phyloP scores from a whole-genome alignment of 2,329 filamentous ascomycete genomes.

The Phaeosphaeria sp. region DNA sequence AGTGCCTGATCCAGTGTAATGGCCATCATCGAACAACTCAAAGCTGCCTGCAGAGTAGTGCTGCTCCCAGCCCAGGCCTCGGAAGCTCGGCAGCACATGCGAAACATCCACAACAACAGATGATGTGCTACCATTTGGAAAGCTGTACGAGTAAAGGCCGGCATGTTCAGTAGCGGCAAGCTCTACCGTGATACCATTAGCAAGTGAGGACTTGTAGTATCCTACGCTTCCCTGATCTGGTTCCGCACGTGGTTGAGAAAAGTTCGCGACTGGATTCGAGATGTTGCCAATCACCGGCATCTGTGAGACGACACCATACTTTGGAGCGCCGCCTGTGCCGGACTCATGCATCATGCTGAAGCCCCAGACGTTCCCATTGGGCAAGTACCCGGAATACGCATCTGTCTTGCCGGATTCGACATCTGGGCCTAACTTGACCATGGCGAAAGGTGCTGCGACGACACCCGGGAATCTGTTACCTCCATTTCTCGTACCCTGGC shows the following conservation, averaged over 20 bases:
- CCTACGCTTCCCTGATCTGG: conserved; percentile 65
- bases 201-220: conserved; percentile 64
- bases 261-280: conserved; percentile 61
- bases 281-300: conserved; percentile 40
- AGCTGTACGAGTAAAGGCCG: conserved; percentile 66
- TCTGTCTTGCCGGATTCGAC: conserved; percentile 37
- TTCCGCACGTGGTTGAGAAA: conserved; percentile 59
- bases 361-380: conserved; percentile 39
- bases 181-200: conserved; percentile 63
- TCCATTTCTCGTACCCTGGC: conserved; percentile 33
- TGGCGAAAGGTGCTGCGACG: conserved; percentile 45
- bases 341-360: conserved; percentile 47
- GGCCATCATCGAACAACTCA: conserved; percentile 56
- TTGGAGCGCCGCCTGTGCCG: conserved; percentile 44
- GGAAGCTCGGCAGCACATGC: conserved; percentile 66
- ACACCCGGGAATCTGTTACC: conserved; percentile 48
- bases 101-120: conserved; percentile 69
- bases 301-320: conserved; percentile 46
- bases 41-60: conserved; percentile 68
- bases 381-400: conserved; percentile 46
- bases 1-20: conserved; percentile 66
- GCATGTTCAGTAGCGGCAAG: conserved; percentile 64
- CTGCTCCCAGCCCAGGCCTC: conserved; percentile 67
- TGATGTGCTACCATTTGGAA: conserved; percentile 51
- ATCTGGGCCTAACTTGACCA: conserved; percentile 47